These are phyloP conservation scores for Hypoxylon sp. DNA, from an alignment of 2,329 filamentous ascomycete species.

Conservation along the genomic window DNA sequence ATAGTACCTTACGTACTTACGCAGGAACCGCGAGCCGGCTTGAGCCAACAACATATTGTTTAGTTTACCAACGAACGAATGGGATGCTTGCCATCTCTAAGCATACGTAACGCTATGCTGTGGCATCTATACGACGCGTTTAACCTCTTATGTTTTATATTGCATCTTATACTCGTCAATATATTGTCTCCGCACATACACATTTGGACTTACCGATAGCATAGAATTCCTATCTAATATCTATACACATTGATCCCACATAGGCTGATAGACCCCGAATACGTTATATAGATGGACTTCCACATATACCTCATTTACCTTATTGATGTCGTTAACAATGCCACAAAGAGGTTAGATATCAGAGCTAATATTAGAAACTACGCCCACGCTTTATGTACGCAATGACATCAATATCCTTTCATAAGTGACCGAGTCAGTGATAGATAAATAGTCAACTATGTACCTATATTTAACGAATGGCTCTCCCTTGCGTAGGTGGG, in stretches of 20 bases:
- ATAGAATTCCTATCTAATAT: too few relatives aligned
- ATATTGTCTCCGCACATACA: background rate
- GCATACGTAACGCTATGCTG: background rate
- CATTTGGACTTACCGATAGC: too few relatives aligned
- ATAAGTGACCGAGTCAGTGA: background rate
- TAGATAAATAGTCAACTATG: background rate
- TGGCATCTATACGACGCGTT: background rate
- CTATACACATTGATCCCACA: background rate
- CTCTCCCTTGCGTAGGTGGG: constrained; percentile 6
- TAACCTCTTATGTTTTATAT: background rate
- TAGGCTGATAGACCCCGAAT: background rate
- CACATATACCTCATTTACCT: background rate
- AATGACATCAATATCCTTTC: background rate
- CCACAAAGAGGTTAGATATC: background rate
- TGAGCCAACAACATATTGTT: background rate
- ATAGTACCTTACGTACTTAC: background rate
- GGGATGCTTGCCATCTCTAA: background rate
- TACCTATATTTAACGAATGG: background rate
- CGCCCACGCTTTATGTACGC: background rate
- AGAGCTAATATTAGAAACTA: background rate
- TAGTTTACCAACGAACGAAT: background rate
- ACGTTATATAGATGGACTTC: background rate
- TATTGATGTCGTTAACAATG: background rate
- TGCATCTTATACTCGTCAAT: background rate
- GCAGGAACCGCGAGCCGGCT: background rate